Percentiles rank a stretch among this genome's conserved stretches.
Evolutionary conservation across 2,329 filamentous ascomycete genomes (phyloP).

Genomic region (Diplodia seriata): DNA sequence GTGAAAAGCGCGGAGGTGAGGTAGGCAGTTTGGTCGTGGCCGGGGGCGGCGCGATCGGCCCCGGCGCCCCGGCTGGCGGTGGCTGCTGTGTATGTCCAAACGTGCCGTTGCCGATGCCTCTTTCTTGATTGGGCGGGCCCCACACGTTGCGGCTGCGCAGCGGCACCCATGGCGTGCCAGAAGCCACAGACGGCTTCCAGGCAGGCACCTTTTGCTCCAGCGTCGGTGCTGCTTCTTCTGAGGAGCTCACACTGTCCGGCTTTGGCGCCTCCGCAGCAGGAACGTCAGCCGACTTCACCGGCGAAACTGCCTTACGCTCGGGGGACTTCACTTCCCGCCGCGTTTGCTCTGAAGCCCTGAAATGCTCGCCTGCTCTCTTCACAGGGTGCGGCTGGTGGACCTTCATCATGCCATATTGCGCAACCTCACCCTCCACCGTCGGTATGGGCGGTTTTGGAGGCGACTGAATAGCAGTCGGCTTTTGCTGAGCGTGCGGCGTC

Average conservation of each 20-base stretch:
- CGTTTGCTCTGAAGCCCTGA: conserved; percentile 15
- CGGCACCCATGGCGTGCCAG: conserved; percentile 22
- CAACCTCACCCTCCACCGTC: conserved; percentile 62
- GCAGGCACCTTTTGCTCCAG: conserved; percentile 53
- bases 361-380: conserved; percentile 39
- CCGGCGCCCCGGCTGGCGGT: conserved; percentile 41
- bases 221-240: conserved; percentile 54
- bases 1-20: conserved; percentile 30
- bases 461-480: conserved; percentile 42
- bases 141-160: conserved; percentile 65
- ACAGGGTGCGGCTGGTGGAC: conserved; percentile 64
- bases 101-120: conserved; percentile 77
- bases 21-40: conserved; percentile 24
- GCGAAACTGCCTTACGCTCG: conserved; percentile 24
- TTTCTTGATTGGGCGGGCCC: conserved; percentile 72
- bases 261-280: conserved; percentile 10
- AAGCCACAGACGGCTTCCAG: conserved; percentile 40
- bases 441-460: conserved; percentile 65
- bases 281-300: conserved; percentile 7
- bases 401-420: conserved; percentile 69
- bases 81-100: conserved; percentile 64
- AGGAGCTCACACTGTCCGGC: conserved; percentile 38
- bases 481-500: conserved; percentile 46
- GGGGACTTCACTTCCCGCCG: conserved; percentile 25
- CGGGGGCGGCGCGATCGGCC: conserved; percentile 38